These are phyloP conservation scores for Cyberlindnera subsufficiens DNA, from an alignment of 805 yeast genomes.

Conservation along the genomic window DNA sequence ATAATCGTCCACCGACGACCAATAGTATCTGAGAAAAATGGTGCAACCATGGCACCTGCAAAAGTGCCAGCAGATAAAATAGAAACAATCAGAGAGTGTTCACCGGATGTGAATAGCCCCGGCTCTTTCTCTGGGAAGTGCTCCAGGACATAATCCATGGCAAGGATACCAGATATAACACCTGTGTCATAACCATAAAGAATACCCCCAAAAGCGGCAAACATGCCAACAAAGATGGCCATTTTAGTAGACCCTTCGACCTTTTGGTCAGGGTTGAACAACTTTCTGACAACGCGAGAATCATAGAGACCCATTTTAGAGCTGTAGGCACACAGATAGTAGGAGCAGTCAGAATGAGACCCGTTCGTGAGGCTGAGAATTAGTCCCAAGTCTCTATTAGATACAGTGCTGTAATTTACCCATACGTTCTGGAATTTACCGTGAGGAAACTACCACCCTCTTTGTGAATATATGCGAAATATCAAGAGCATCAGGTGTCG, in stretches of 20 bases:
- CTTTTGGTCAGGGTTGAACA: constrained; percentile 40
- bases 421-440: too few species aligned
- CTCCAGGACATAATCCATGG: constrained; percentile 46
- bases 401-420: too few species aligned
- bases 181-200: constrained; percentile 68
- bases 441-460: too few species aligned
- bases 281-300: constrained; percentile 20
- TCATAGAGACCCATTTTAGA: neutral
- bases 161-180: constrained; percentile 58
- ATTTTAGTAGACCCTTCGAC: constrained; percentile 41
- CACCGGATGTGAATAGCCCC: constrained; percentile 34
- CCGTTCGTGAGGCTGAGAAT: too few species aligned
- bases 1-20: constrained; percentile 50
- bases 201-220: constrained; percentile 63
- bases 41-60: constrained; percentile 56
- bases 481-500: too few species aligned
- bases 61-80: constrained; percentile 69
- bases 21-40: constrained; percentile 46
- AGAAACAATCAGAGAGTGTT: constrained; percentile 56
- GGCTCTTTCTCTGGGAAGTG: constrained; percentile 33
- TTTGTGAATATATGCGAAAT: too few species aligned
- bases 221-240: constrained; percentile 49
- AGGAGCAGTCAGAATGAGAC: too few species aligned
- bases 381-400: too few species aligned
- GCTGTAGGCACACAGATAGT: too few species aligned